Conservation (phyloP, 306 rosid species). For the Pterocarpus macrocarpus region DNA sequence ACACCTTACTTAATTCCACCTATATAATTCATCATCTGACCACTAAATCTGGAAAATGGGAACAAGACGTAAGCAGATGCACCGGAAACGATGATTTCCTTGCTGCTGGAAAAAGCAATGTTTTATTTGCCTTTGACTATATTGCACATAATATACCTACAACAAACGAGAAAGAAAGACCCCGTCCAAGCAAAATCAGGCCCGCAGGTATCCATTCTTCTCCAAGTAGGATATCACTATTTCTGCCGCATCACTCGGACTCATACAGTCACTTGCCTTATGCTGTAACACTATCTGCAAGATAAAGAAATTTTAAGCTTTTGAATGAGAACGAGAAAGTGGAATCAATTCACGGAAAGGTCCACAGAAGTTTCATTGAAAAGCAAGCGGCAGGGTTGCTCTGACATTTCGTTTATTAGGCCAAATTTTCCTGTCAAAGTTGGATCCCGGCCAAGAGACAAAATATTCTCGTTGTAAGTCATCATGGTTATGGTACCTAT, state of each 20-base stretch:
- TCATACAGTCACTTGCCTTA: slow-evolving; percentile 56
- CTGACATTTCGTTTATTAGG: neutral
- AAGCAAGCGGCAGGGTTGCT: neutral
- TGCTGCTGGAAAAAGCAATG: slow-evolving; percentile 39
- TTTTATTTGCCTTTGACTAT: slow-evolving; percentile 35
- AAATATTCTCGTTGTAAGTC: neutral
- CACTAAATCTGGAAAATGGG: slow-evolving; percentile 36
- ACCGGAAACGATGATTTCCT: slow-evolving; percentile 67
- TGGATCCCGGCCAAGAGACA: neutral
- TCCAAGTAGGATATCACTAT: slow-evolving; percentile 74
- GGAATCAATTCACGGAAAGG: neutral
- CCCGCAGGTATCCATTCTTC: slow-evolving; percentile 73
- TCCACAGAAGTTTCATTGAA: slow-evolving; percentile 25
- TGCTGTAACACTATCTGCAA: slow-evolving; percentile 77
- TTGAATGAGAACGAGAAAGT: slow-evolving; percentile 21
- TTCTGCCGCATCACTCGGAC: slow-evolving; percentile 67
- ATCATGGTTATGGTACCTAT: neutral
- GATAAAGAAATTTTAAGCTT: slow-evolving; percentile 16
- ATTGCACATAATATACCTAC: slow-evolving; percentile 29
- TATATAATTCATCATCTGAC: slow-evolving; percentile 9
- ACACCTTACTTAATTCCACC: slow-evolving; percentile 33
- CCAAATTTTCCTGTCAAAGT: slow-evolving; percentile 14
- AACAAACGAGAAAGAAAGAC: slow-evolving; percentile 37
- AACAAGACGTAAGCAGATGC: slow-evolving; percentile 32
- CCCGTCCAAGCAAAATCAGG: slow-evolving; percentile 52